Base-by-base conservation (phyloP, 179 eudicot genomes). In the Dionaea muscipula region DNA sequence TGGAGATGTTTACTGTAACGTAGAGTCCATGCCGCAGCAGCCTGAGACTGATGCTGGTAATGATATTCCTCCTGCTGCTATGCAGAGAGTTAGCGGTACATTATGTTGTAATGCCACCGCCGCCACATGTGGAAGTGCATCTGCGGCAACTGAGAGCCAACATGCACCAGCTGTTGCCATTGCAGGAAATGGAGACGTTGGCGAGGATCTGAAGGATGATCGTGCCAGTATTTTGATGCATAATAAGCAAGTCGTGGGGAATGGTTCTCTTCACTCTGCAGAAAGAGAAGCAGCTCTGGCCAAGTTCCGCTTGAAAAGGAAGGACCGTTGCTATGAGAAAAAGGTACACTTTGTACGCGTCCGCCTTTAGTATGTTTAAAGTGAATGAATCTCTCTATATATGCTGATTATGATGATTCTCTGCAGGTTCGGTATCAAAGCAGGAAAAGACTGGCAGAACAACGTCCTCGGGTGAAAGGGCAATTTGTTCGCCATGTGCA, bases 261-360 rank as follows among this genome's bases (percentile, higher is more conserved):
- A 25, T 56, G 63, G 61, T 58, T 40, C 60, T 53, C 57, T 52
- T 65, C 73, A 64, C 65, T 55, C 64, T 57, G 67, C 82, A 0
- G 67, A 74, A 60, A 64, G 82, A 59, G 72, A 64, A 65, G 82
- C 79, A 16, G 82, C 82, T 48, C 71, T 74, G 16, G 68, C 71
- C 9, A 77, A 77, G 72, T 77, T 68, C 68, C 49, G 72, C 23
- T 63, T 61, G 38, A 77, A 77, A 60, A 66, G 78, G 7, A 74
- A 74, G 58, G 79, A 61, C 14, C 74, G 82, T 22, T 71, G 79
- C 61, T 77, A 46, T 62, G 79, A 74, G 31, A 77, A 77, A 63
- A 77, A 74, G 82, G 82, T 77, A 46, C 16, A 62, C 21, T 12
- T 26, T 15, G 1, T 23, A 19, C 10, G n/a, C n/a, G n/a, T n/a